phyloP scores from a whole-genome alignment of 306 rosid species.

The Cicer judaicum region DNA sequence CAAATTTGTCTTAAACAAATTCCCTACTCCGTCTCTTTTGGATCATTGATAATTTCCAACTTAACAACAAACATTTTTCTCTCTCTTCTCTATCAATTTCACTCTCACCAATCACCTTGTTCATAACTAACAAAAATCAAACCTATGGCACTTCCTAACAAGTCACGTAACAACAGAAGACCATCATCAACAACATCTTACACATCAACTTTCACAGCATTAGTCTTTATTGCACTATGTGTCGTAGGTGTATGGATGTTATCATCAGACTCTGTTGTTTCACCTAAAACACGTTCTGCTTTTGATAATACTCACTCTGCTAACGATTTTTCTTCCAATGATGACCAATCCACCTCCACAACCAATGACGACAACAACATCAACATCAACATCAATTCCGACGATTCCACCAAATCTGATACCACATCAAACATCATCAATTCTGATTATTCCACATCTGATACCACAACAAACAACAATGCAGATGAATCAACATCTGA shows the following conservation, averaged over 20 bases:
- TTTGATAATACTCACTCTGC: background rate
- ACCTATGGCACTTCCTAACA: conserved; percentile 59
- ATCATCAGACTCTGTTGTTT: conserved; percentile 49
- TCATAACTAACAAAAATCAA: conserved; percentile 31
- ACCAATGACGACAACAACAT: background rate
- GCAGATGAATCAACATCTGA: conserved; percentile 19
- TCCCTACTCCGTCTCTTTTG: conserved; percentile 73
- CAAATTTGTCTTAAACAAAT: conserved; percentile 39
- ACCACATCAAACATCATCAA: conserved; percentile 39
- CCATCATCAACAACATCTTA: conserved; percentile 61
- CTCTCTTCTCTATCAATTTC: conserved; percentile 7
- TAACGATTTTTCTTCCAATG: conserved; percentile 6
- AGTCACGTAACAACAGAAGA: conserved; percentile 65
- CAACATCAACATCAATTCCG: background rate
- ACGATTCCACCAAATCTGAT: background rate
- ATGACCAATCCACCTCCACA: background rate
- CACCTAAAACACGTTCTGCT: conserved; percentile 43
- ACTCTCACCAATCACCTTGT: conserved; percentile 37
- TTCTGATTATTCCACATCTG: background rate
- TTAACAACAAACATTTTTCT: conserved; percentile 38
- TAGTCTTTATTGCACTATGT: conserved; percentile 65
- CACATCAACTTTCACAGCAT: conserved; percentile 60
- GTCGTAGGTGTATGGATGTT: conserved; percentile 78
- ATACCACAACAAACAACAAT: conserved; percentile 18
- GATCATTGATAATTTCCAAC: conserved; percentile 65